phyloP scores from a whole-genome alignment of 2,329 filamentous ascomycete species.

The Aspergillus carbonarius region DNA sequence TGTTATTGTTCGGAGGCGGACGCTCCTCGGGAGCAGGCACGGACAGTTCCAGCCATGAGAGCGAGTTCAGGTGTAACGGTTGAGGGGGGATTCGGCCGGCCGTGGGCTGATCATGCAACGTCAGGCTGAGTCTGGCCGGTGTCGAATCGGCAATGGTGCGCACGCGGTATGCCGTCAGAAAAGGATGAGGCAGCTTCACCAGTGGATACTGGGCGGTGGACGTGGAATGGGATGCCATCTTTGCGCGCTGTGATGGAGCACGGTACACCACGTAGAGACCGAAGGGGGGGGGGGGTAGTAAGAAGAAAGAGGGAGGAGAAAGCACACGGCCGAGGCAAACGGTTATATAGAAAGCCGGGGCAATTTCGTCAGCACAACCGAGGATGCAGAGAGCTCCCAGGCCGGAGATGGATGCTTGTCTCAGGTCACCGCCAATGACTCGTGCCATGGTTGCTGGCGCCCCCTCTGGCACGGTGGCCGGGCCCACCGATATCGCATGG shows the following conservation, averaged over 20 bases:
- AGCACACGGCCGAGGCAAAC: background rate
- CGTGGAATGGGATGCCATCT: background rate
- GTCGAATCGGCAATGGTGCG: slow-evolving; percentile 26
- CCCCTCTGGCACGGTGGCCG: background rate
- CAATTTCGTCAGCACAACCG: background rate
- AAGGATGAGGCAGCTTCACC: slow-evolving; percentile 50
- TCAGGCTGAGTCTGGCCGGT: slow-evolving; percentile 1
- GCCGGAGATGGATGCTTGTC: background rate
- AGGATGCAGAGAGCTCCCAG: background rate
- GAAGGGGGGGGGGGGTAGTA: background rate
- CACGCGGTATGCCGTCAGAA: slow-evolving; percentile 46
- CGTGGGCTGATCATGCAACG: background rate
- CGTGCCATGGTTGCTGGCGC: background rate
- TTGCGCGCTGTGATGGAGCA: background rate
- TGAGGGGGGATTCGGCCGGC: slow-evolving; percentile 35
- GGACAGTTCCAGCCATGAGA: slow-evolving; percentile 40
- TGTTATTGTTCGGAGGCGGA: slow-evolving; percentile 36
- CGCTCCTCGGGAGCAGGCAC: slow-evolving; percentile 25
- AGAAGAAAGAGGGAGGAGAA: background rate
- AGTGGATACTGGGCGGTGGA: slow-evolving; percentile 29
- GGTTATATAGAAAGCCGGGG: background rate
- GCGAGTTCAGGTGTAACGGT: slow-evolving; percentile 39
- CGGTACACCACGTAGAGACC: background rate
- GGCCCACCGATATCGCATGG: background rate
- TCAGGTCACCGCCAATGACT: background rate